Base-by-base conservation (phyloP, 768 basidiomycete genomes). In the Macrolepiota dolichaula region DNA sequence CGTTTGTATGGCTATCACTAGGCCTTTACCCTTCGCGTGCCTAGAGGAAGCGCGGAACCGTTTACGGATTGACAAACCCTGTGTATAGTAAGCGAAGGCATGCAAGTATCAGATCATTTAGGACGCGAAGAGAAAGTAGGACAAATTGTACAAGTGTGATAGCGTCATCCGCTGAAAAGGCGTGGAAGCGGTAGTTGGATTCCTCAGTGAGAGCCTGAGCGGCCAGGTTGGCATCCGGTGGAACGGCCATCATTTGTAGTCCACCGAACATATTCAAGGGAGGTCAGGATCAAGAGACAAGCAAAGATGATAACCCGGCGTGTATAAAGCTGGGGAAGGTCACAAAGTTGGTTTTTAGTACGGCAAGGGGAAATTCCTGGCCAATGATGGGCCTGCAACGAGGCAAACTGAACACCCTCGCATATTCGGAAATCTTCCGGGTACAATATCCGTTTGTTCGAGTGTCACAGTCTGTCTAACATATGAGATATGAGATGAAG, bases 1-100 rank as follows among this genome's bases (percentile, higher is more conserved):
- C 15, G 87, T 83, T 72, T 92, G 91, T 60, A 94, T 85, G 9
- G 88, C 87, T 64, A 94, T 85, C 51, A 91, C 87, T 62, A 92
- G 81, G 35, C 92, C 92, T 71, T 90, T 90, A 32, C 91, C 91
- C 69, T 87, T 89, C 19, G 77, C 74, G 70, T 92, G 88, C 22
- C 91, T 81, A 42, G 83, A 80, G 29, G 86, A 84, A 25, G 82
- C 81, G 59, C 91, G 84, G 65, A 94, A 94, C n/a, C 92, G 83
- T 72, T 94, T 94, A 64, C 92, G 84, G 53, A 94, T 73, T 2
- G 90, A 92, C 55, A 92, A 81, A 6, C 87, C 86, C 79, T 81
- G 57, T n/a, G 40, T 0, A 17, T n/a, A 19, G 44, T 15, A 56
- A 55, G 4, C 55, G 32, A 22, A 36, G 57, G 22, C 35, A 35